Base-by-base conservation (phyloP, 306 rosid genomes). In the Cicer bijugum region DNA sequence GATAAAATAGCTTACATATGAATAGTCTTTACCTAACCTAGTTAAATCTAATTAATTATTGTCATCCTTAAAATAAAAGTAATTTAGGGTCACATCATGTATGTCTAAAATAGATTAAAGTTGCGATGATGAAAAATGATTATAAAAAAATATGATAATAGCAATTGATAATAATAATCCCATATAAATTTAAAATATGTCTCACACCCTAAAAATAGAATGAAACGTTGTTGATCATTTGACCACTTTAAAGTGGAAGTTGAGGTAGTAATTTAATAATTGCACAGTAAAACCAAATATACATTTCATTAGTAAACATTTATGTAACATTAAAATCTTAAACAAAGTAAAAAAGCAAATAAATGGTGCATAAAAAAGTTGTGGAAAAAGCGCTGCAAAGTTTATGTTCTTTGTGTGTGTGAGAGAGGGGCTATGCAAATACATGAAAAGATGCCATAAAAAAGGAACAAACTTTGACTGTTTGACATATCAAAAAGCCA, bases 331-430 rank as follows among this genome's bases (percentile, higher is more conserved):
- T 3, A 15, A 33, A 69, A 20, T 71, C 66, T 57, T 14, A 14
- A 53, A 51, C 10, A 39, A 39, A 42, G 16, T 28, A 40, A 61
- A 61, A 45, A 67, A 56, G 39, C 23, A 57, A 76, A 76, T 57
- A 2, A 45, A 77, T 38, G 67, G 69, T 76, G 16, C 68, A 76
- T 10, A 76, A 43, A 74, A 74, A 43, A 60, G 48, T 51, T 5
- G 15, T 43, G 7, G 37, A 51, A 64, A 48, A 65, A 19, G 75
- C 14, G 40, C 42, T 56, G 28, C 23, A 71, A 71, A 58, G 44
- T 56, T 71, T 9, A 14, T 71, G 67, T 55, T 57, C n/a, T 72
- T 57, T 23, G 65, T 28, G 38, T 12, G 45, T 14, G 17, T 40
- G 33, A 9, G 12, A 9, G 12, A 35, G 12, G 38, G 35, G 5